Base-by-base conservation (phyloP, 306 rosid species). In the Trifolium subterraneum region DNA sequence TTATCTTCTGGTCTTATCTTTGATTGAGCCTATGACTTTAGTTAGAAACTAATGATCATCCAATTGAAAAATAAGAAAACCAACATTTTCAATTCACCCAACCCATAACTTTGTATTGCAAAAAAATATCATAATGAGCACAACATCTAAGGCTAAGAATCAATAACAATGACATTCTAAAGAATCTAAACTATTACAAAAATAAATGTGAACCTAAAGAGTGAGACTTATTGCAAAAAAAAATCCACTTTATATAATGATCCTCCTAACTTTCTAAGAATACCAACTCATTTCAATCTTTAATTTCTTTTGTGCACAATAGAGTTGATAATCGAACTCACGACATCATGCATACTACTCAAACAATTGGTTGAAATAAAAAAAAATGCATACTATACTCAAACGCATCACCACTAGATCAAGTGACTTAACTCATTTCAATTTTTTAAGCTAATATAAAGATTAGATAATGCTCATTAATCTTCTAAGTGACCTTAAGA, bases 11-110 rank as follows among this genome's bases (percentile, higher is more conserved):
- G n/a, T 64, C 35, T 41, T 64, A 25, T 63, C 69, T 72, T 61
- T 68, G 82, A 80, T 77, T 84, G 71, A 76, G 10, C 71, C 74
- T 36, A 68, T 80, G 87, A 84, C 84, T 76, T 83, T 29, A 52
- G 54, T n/a, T n/a, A n/a, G 2, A 10, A 60, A 44, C 14, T 14
- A 51, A 79, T 84, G 19, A 84, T 84, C 77, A 68, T 68, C 1
- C 62, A 29, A 61, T 76, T 76, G 73, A 79, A 80, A 64, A 67
- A 45, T 19, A 36, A 51, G 11, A 63, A 54, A 29, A 22, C 47
- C 75, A 41, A 4, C 75, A 41, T 15, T 66, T 68, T 67, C 63
- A 23, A 56, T 6, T 12, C 16, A 56, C 36, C 16, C 36, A 56
- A 8, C 63, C 35, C 63, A 56, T 36, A 56, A 23, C 23, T 56